These are phyloP conservation scores for Dioscorea alata DNA, from an alignment of 106 monocot genomes.

Conservation along the genomic window DNA sequence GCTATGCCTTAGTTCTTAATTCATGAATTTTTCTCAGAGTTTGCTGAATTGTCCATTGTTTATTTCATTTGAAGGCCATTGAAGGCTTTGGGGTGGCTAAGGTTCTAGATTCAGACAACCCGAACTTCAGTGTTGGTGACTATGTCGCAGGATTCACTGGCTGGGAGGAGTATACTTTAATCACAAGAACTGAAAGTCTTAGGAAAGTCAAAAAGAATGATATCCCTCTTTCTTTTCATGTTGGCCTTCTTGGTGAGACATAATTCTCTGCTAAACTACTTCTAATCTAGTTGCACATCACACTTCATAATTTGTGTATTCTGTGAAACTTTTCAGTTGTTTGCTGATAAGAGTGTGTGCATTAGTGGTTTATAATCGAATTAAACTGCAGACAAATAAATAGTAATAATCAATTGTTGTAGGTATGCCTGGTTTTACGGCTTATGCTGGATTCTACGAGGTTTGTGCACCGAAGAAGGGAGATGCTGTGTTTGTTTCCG, in stretches of 20 bases:
- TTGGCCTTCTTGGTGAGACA: conserved; percentile 76
- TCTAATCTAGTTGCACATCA: no score
- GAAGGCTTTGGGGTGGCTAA: conserved; percentile 72
- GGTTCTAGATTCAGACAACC: conserved; percentile 61
- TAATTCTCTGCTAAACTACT: no score
- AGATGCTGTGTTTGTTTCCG: conserved; percentile 71
- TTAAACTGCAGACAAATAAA: no score
- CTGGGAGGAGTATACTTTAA: conserved; percentile 83
- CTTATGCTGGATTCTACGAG: conserved; percentile 69
- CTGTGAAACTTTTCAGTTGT: no score
- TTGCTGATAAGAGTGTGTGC: no score
- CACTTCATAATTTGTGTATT: no score
- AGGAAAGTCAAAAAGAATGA: conserved; percentile 48
- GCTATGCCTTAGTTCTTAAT: no score
- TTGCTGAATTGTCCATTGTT: no score
- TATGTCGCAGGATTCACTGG: conserved; percentile 61
- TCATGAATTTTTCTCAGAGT: neutral
- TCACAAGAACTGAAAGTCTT: conserved; percentile 39
- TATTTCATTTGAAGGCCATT: conserved; percentile 36
- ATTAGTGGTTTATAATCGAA: no score
- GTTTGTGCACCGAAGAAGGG: conserved; percentile 73
- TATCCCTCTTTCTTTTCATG: conserved; percentile 65
- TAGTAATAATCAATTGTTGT: neutral
- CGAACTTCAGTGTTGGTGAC: conserved; percentile 56
- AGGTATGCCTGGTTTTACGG: conserved; percentile 92